These are phyloP conservation scores for Talaromyces rugulosus DNA, from an alignment of 2,329 filamentous ascomycete genomes.

Conservation along the genomic window DNA sequence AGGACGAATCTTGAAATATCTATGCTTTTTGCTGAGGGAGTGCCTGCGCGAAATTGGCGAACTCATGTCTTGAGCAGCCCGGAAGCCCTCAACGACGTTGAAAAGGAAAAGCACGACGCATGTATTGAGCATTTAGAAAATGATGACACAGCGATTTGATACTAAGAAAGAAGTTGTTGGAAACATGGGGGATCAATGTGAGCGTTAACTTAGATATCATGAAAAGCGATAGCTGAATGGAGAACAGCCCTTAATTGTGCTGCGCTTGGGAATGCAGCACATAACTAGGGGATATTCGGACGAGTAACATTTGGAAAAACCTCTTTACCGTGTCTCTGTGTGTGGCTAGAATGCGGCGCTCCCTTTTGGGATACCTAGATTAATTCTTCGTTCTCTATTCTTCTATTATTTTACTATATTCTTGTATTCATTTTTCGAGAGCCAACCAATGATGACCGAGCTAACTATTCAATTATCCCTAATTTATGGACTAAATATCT, in stretches of 20 bases:
- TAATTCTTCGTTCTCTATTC: too few relatives aligned
- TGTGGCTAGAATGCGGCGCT: too few relatives aligned
- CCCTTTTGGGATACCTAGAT: too few relatives aligned
- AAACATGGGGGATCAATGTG: neutral
- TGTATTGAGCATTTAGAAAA: neutral
- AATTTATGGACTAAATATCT: neutral
- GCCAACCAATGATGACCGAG: neutral
- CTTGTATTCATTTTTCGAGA: too few relatives aligned
- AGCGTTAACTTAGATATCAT: neutral
- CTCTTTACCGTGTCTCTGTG: too few relatives aligned
- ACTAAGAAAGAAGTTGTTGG: neutral
- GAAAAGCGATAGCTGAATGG: too few relatives aligned
- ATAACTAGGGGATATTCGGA: too few relatives aligned
- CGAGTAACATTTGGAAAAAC: too few relatives aligned
- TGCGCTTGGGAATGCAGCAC: too few relatives aligned
- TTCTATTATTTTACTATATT: too few relatives aligned
- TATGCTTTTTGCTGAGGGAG: constrained; percentile 3
- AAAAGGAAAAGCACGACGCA: neutral
- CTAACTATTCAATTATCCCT: neutral
- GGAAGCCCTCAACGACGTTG: neutral
- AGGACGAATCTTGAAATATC: constrained; percentile 5
- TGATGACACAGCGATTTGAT: neutral
- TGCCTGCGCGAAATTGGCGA: neutral
- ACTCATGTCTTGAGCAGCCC: neutral
- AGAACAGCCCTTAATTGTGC: too few relatives aligned